Evolutionary conservation across 768 basidiomycete genomes (phyloP), one percentile per base, ranked within the genome.

Genomic region (Chalciporus pseudorubinellus): DNA sequence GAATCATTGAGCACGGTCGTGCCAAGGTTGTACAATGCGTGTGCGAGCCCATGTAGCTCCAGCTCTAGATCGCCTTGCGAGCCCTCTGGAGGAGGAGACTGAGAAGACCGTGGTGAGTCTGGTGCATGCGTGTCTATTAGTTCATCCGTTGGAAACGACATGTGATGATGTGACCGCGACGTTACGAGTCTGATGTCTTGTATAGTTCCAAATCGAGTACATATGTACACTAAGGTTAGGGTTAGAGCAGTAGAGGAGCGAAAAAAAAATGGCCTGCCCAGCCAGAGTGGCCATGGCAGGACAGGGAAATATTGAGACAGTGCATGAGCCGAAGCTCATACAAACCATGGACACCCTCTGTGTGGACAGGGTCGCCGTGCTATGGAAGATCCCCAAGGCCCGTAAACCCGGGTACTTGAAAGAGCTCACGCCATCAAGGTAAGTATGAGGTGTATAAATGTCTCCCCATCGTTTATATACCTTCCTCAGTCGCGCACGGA

Each of bases 1-100:
- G 86, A 82, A 65, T 92, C 89, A 42, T 85, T 87, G 61, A 91
- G 84, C 19, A 90, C 88, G 0, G 89, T 90, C 5, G 88, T 89
- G 20, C 88, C 89, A 7, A 92, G 73, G 58, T 90, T 89, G 62
- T 91, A 91, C 21, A 92, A 69, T 2, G 84, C 83, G 48, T 86
- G 86, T 13, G 86, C 87, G 14, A 92, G 82, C 0, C 85, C 88
- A 21, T 89, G 71, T 2, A 92, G 65, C 65, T 92, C 89, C 18
- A 85, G 70, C 62, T 91, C 89, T 16, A 90, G 65, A 59, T 90
- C 87, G 8, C 89, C 89, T 58, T 89, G 86, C 1, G 71, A 28
- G 1, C 89, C 87, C 2, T 74, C 60, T 7, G 89, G 89, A 0
- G 84, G 76, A 26, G 87, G 85, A 16, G 87, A 88, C 64, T 88